Conservation (phyloP, 768 basidiomycete species). For the Lactarius hatsudake region DNA sequence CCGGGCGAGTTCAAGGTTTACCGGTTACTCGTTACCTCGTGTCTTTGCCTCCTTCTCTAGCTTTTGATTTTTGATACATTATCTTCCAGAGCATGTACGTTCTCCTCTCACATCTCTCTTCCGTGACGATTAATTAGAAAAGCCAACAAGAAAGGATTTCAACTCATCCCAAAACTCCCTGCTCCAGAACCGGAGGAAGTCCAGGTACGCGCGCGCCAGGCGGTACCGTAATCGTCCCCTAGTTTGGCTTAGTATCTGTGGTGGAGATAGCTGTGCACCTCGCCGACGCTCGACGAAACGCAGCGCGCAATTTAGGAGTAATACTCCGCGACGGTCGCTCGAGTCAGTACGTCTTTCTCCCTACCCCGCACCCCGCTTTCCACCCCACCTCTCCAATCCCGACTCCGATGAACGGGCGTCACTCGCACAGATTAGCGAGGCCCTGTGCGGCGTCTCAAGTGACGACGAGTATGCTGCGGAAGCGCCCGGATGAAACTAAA, state of each 20-base stretch:
- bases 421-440: slow-evolving; percentile 58
- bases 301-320: slow-evolving; percentile 70
- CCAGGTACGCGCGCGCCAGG: slow-evolving; percentile 47
- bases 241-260: not conserved
- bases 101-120: too few relatives aligned
- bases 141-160: slow-evolving; percentile 82
- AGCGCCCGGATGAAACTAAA: slow-evolving; percentile 20
- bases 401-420: slow-evolving; percentile 41
- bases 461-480: slow-evolving; percentile 45
- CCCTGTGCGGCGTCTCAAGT: slow-evolving; percentile 51
- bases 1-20: slow-evolving; percentile 67
- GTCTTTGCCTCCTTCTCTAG: not conserved
- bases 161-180: slow-evolving; percentile 72
- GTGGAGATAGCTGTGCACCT: slow-evolving; percentile 58
- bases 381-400: not conserved
- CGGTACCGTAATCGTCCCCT: not conserved
- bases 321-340: slow-evolving; percentile 64
- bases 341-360: slow-evolving; percentile 61
- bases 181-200: slow-evolving; percentile 74
- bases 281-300: slow-evolving; percentile 60
- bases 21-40: slow-evolving; percentile 36
- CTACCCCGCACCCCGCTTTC: not conserved
- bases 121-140: not conserved
- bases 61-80: not conserved
- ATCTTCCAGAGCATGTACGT: too few relatives aligned